Evolutionary conservation across 2,329 filamentous ascomycete genomes (phyloP), one percentile per base, ranked within the genome.

Genomic region (Aspergillus candidus): DNA sequence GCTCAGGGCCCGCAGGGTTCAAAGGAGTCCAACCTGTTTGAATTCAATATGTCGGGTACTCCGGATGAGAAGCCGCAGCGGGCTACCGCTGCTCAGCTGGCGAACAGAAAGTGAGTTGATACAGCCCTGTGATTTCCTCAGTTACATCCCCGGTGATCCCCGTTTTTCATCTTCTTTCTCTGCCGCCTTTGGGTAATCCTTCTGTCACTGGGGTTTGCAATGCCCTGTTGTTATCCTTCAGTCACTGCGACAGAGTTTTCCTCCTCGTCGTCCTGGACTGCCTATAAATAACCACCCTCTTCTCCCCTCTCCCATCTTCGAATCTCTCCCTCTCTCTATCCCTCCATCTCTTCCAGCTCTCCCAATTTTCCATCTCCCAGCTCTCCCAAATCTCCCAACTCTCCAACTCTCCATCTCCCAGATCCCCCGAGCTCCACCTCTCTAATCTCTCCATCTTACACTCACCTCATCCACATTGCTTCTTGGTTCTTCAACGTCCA

Each of bases 81-180:
- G 61, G 75, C 76, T 30, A 78, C 74, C 22, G 75, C 75, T 32
- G 74, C 75, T 32, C 75, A 78, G 61, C 40, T 78, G 62, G 75
- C 76, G 29, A 65, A 61, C 47, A 71, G 76, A 65, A 78, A 72
- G 76, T 78, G 67, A 71, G 76, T 77, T 13, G 36, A 29, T 32
- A 44, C 46, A 33, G n/a, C n/a, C n/a, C n/a, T n/a, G n/a, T n/a
- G n/a, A n/a, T n/a, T n/a, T n/a, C 47, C 38, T 29, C 47, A 22
- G 18, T 42, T 34, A 42, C 12, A 12, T 38, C 27, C 31, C 31
- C 15, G 11, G 27, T 32, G 11, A 39, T 38, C 17, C 36, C 17
- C 12, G 12, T 51, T 52, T 29, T 29, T 17, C 29, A 34, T 18
- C 35, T 35, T 31, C 33, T 48, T 40, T 6, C 13, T 32, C 29